A percentile compares a stretch with the other conserved stretches of the same genome.
These are phyloP conservation scores for Bryoglossum gracile DNA, from an alignment of 495 filamentous ascomycete species.

Conservation along the genomic window DNA sequence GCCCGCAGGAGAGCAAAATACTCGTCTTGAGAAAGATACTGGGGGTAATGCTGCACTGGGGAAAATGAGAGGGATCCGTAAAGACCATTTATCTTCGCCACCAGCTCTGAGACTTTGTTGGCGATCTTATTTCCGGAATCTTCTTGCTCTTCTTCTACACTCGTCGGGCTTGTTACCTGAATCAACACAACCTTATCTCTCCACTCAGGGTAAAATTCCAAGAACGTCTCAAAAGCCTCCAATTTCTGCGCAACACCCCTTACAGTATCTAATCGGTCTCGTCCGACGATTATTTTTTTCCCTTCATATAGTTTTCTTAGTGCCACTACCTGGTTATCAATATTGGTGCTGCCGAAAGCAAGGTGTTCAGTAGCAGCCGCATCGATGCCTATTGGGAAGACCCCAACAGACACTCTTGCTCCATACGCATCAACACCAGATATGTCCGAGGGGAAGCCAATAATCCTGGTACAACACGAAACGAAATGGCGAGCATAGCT, in stretches of 20 bases:
- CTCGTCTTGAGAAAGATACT: conserved; percentile 78
- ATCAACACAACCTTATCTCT: conserved; percentile 86
- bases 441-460: conserved; percentile 73
- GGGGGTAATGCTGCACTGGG: conserved; percentile 86
- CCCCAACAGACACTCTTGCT: conserved; percentile 76
- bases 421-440: conserved; percentile 84
- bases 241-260: conserved; percentile 88
- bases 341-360: conserved; percentile 59
- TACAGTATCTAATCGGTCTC: conserved; percentile 83
- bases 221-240: conserved; percentile 83
- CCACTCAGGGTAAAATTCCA: conserved; percentile 83
- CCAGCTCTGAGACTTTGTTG: conserved; percentile 77
- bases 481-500: conserved; percentile 89
- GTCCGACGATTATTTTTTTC: conserved; percentile 90
- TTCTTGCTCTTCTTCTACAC: conserved; percentile 64
- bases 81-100: conserved; percentile 81
- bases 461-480: conserved; percentile 81
- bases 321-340: conserved; percentile 55
- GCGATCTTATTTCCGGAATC: conserved; percentile 65
- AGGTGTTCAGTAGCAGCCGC: conserved; percentile 59
- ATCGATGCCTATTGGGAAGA: conserved; percentile 88
- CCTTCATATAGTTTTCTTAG: conserved; percentile 68
- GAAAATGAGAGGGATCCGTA: conserved; percentile 80
- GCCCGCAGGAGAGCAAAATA: conserved; percentile 85
- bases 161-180: conserved; percentile 85